Conservation (phyloP, 768 basidiomycete genomes). For the Hericium erinaceus region DNA sequence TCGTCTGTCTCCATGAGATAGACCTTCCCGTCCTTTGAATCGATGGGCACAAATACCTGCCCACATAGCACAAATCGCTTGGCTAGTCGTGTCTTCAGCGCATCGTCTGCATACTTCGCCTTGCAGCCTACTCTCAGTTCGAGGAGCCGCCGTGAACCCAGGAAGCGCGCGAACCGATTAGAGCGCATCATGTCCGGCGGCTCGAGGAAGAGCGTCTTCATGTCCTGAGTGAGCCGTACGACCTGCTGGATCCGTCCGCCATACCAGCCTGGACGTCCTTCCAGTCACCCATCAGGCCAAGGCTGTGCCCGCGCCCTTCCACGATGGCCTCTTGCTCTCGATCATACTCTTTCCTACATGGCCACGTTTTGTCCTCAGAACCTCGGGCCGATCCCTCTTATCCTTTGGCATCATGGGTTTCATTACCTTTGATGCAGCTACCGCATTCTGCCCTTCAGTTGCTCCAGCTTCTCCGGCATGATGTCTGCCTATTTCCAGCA, state of each 20-base stretch:
- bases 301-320: conserved; percentile 45
- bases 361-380: no score
- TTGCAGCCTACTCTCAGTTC: conserved; percentile 43
- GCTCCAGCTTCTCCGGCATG: conserved; percentile 16
- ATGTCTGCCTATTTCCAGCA: conserved; percentile 30
- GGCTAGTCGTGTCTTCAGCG: conserved; percentile 28
- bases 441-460: conserved; percentile 26
- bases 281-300: conserved; percentile 54
- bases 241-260: conserved; percentile 62
- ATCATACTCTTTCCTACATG: conserved; percentile 41
- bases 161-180: conserved; percentile 52
- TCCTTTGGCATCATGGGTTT: background rate
- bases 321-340: conserved; percentile 55
- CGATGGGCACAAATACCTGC: conserved; percentile 51
- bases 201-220: conserved; percentile 35
- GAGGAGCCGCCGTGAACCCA: conserved; percentile 55
- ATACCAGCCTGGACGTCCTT: conserved; percentile 43
- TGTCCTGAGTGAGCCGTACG: conserved; percentile 18
- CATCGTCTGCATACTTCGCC: conserved; percentile 20
- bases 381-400: no score
- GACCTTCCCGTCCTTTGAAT: conserved; percentile 50
- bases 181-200: conserved; percentile 51
- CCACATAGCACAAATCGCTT: conserved; percentile 57
- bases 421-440: conserved; percentile 16
- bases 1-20: conserved; percentile 55